A percentile compares a stretch with the other conserved stretches of the same genome.
Conservation (phyloP, 2,329 filamentous ascomycete genomes). For the Claviceps paspali region DNA sequence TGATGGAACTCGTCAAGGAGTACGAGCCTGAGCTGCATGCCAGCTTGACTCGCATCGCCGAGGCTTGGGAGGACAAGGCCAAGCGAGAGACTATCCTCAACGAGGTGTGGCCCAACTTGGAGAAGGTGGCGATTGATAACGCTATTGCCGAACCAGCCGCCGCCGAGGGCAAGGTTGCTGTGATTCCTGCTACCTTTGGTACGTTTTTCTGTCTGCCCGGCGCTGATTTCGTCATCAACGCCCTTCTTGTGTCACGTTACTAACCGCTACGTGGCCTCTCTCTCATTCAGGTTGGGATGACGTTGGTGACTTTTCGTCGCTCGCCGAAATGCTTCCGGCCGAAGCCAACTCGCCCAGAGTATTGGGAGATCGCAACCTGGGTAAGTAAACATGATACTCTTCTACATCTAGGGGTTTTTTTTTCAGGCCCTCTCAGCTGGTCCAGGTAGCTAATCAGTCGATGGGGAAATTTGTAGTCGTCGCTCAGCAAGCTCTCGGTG, state of each 20-base stretch:
- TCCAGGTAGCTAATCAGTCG: background rate
- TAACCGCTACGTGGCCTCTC: constrained; percentile 1
- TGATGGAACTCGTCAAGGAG: constrained; percentile 13
- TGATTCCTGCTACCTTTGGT: constrained; percentile 14
- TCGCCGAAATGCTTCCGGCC: constrained; percentile 14
- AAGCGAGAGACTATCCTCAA: constrained; percentile 9
- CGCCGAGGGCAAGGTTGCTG: constrained; percentile 13
- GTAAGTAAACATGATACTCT: constrained; percentile 3
- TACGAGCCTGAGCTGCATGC: constrained; percentile 11
- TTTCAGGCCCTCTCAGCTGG: background rate
- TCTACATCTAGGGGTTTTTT: background rate
- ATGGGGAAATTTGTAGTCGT: constrained; percentile 9
- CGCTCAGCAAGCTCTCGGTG: constrained; percentile 12
- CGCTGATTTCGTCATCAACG: background rate
- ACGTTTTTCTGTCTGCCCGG: background rate
- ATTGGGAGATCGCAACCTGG: constrained; percentile 11
- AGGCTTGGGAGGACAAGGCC: constrained; percentile 12
- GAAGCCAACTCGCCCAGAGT: constrained; percentile 12
- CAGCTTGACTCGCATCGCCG: constrained; percentile 10
- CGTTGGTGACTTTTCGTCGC: constrained; percentile 14
- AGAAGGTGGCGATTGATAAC: constrained; percentile 14
- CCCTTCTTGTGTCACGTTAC: background rate
- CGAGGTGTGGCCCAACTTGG: constrained; percentile 12
- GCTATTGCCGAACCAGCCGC: constrained; percentile 14
- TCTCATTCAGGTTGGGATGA: constrained; percentile 11